Evolutionary conservation across 2,329 filamentous ascomycete genomes (phyloP).

Genomic region (Colletotrichum limetticola): DNA sequence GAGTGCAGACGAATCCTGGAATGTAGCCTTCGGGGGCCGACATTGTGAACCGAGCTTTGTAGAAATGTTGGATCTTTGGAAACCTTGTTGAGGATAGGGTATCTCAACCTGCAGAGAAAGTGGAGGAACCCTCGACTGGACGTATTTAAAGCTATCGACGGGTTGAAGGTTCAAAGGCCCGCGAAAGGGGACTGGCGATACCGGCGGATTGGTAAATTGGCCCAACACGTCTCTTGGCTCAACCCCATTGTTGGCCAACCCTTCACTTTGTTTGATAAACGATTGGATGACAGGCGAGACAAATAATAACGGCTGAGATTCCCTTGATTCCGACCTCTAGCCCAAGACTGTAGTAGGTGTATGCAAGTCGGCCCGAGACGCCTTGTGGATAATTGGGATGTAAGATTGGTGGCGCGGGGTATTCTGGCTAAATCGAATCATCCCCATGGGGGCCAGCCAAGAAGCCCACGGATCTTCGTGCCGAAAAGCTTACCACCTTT

Average conservation of each 20-base stretch:
- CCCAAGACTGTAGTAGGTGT: neutral
- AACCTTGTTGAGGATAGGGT: neutral
- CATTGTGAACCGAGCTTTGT: neutral
- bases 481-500: neutral
- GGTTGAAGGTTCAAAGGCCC: neutral
- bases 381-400: no score
- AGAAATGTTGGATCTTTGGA: neutral
- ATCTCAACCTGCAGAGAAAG: neutral
- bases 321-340: neutral
- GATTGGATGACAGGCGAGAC: neutral
- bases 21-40: constrained; percentile 7
- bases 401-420: no score
- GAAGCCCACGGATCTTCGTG: neutral
- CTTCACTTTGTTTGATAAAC: neutral
- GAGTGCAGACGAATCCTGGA: constrained; percentile 6
- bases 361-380: neutral
- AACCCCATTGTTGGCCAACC: neutral
- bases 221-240: neutral
- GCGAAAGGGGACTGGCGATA: neutral
- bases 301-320: neutral
- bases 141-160: neutral
- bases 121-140: neutral
- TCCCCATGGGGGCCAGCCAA: neutral
- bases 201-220: neutral
- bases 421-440: neutral